Evolutionary conservation across 1,284 basidiomycete species (phyloP), one percentile per base, ranked within the genome.

Genomic region (Earliella scabrosa): DNA sequence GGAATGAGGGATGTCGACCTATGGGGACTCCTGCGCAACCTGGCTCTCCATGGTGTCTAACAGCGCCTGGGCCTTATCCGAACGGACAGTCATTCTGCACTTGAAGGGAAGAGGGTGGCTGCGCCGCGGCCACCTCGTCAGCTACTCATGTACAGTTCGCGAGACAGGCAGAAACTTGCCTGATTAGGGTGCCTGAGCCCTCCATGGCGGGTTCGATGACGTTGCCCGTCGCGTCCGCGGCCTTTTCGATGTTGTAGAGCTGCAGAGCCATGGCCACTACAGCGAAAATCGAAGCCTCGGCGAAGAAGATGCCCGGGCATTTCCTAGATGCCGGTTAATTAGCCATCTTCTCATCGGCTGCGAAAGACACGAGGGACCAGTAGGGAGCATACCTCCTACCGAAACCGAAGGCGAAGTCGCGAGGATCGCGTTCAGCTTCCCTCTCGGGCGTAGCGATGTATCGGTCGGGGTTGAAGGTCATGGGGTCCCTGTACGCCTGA

Each of bases 251-350:
- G 44, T 71, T 59, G 52, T 71, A 71, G 4, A 64, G 57, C 6
- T 72, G 66, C n/a, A 75, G 65, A 14, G 62, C 50, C 60, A 65
- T 67, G 7, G 68, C 62, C 39, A 66, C 67, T 4, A 63, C 58
- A n/a, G 69, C 62, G 54, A 68, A 73, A 4, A 72, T 54, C 5
- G 70, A 69, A n/a, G 69, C 67, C 34, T 74, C 71, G 6, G 71
- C 71, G 29, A 75, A 59, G 46, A 66, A 52, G 14, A 59, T 59
- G 11, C 60, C 60, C 24, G 60, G 60, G 39, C 60, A 62, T 48
- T 49, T 54, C 32, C 60, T 61, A 23, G 10, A 27, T 7, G 6
- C 47, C 57, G 39, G 55, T 48, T 14, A 51, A 55, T 21, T 31
- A 44, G 16, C 18, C 9, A 31, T 32, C 9, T 9, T 31, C 14